Percentiles rank a stretch among this genome's conserved stretches.
Evolutionary conservation across 352 stramenopile genomes (phyloP).

Genomic region (Pythium aristosporum): DNA sequence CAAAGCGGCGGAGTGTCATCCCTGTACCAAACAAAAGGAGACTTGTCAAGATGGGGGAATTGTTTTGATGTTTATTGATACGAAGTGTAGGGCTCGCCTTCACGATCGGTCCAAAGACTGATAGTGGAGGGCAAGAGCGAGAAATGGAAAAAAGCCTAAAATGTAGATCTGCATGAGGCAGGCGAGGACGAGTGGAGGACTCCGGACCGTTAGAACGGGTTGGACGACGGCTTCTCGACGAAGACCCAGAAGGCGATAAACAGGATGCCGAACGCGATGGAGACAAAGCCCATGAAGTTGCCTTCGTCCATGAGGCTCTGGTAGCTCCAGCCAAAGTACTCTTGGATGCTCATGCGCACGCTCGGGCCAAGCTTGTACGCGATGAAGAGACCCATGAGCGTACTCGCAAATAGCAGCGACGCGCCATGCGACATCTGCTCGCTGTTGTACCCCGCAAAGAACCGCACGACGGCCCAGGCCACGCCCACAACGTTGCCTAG

Average conservation of each 20-base stretch:
- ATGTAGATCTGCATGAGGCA: neutral
- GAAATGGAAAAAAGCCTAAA: conserved; percentile 3
- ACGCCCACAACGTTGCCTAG: conserved; percentile 65
- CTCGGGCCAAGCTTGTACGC: conserved; percentile 75
- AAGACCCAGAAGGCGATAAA: conserved; percentile 85
- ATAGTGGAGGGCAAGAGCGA: neutral
- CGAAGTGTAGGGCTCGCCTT: neutral
- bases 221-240: conserved; percentile 78
- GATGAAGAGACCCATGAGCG: conserved; percentile 84
- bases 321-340: conserved; percentile 90
- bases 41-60: neutral
- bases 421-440: conserved; percentile 70
- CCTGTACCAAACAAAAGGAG: neutral
- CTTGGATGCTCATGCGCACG: conserved; percentile 85
- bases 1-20: too few relatives aligned
- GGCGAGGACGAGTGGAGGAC: neutral
- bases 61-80: conserved; percentile 14
- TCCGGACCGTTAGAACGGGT: conserved; percentile 55
- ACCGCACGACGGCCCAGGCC: conserved; percentile 72
- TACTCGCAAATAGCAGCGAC: conserved; percentile 70
- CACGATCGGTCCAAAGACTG: neutral
- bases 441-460: conserved; percentile 77
- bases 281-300: conserved; percentile 77
- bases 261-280: conserved; percentile 69
- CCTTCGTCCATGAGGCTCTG: conserved; percentile 81